Evolutionary conservation across 371 early-diverging fungal genomes (phyloP), one percentile per base, ranked within the genome.

Genomic region (Mucor lusitanicus): DNA sequence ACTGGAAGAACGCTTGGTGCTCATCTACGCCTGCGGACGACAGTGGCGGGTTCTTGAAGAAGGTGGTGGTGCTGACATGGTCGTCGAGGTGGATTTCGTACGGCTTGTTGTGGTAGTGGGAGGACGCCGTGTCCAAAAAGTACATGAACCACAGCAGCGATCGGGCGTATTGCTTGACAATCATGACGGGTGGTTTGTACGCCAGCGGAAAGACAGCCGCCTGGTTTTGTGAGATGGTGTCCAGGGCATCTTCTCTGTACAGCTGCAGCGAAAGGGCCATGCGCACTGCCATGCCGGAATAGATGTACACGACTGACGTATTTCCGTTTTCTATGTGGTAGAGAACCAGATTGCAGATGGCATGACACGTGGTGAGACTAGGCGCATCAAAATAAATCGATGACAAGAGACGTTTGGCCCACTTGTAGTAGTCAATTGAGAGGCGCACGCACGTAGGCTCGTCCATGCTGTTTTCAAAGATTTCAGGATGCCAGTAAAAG

Each of bases 321-420:
- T 78, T 76, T 21, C 83, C 83, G 44, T 76, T 82, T 58, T 82
- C 83, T 6, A 82, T 78, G 54, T 82, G 80, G 56, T 79, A 82
- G 8, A 82, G 65, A 1, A 80, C 80, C 6, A 82, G 40, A 32
- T 82, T 82, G 42, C 76, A 79, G 13, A 79, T 68, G 6, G 78
- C 80, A 58, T 82, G 83, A 25, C 78, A 76, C 0, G 78, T 75
- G 12, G 68, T 64, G 37, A 80, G 60, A 44, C 70, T 73, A 6
- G 80, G 78, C 3, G 64, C 55, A 46, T 82, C 83, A 55, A 82
- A 82, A 65, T 76, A 82, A 48, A 79, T 72, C 0, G 69, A 48
- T 1, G 80, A 70, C 23, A 82, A 42, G 0, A 79, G 64, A 0
- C 75, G 70, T 37, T 78, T 79, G 4, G 83, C 80, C 69, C 70